Base-by-base conservation (phyloP, 148 eudicot genomes). In the Euryodendron excelsum region DNA sequence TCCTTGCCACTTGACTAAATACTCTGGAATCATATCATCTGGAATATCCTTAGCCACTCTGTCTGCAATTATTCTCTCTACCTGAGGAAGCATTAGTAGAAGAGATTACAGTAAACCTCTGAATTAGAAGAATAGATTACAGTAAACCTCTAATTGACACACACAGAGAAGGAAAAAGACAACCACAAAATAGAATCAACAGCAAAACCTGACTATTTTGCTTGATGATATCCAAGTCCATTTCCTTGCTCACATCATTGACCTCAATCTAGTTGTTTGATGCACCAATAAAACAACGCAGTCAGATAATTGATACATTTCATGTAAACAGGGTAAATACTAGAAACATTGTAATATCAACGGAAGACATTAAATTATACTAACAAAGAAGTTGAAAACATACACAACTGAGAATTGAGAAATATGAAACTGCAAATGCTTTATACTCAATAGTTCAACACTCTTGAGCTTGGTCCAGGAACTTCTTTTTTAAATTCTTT, bases 221-320 rank as follows among this genome's bases (percentile, higher is more conserved):
- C 83, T 92, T 93, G 85, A 90, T 93, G 68, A 96, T 92, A 88
- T 93, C 98, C 91, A 96, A 83, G 85, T 96, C 99, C 99, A 96
- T 96, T 82, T 96, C 99, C 89, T 96, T 96, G 91, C 99, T 94
- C 79, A 96, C 98, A 73, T 96, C 99, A 86, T 90, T 91, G 74
- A 93, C 95, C 90, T 96, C 99, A 85, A 96, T 90, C 99, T 96
- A 84, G 72, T 47, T 82, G 77, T 60, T 44, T 28, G 14, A 69
- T 36, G 61, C 37, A 41, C 45, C 71, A 28, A 39, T 44, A 75
- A 74, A 73, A 37, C 27, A 45, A 23, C 48, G 31, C 23, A 33
- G 39, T 33, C 31, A 55, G 25, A 3, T 27, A 41, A 37, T 39
- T 9, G 34, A 23, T 21, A 13, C 59, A 52, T n/a, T 23, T 34